These are phyloP conservation scores for Bauhinia variegata DNA, from an alignment of 306 rosid genomes.

Conservation along the genomic window DNA sequence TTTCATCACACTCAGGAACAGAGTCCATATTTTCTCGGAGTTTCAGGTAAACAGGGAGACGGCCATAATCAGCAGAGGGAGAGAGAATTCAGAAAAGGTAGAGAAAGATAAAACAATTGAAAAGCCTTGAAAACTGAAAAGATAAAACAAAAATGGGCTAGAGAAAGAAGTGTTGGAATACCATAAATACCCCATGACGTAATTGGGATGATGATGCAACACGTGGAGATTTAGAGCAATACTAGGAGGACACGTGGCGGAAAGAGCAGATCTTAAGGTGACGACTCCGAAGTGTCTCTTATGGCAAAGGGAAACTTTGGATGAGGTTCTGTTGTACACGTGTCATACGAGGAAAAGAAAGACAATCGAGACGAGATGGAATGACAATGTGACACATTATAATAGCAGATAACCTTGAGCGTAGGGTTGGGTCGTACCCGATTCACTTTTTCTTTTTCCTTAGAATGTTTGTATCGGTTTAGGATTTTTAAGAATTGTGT, in stretches of 20 bases:
- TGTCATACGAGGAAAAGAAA: conserved; percentile 6
- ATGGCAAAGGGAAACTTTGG: not conserved
- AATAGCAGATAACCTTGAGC: not conserved
- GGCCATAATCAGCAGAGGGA: not conserved
- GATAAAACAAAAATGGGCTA: not conserved
- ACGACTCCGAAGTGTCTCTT: conserved; percentile 37
- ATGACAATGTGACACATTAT: conserved; percentile 40
- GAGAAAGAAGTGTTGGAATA: not conserved
- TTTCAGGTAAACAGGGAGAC: not conserved
- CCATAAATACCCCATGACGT: conserved; percentile 31
- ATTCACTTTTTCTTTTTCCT: not conserved
- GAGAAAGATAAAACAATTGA: not conserved
- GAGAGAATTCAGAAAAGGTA: not conserved
- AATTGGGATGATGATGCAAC: conserved; percentile 11
- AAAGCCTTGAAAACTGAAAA: not conserved
- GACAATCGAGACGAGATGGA: conserved; percentile 40
- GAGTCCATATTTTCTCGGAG: conserved; percentile 31
- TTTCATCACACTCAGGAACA: not conserved
- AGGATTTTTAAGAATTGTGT: too few relatives aligned
- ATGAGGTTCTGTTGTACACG: conserved; percentile 42
- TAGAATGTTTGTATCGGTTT: too few relatives aligned
- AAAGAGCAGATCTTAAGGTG: conserved; percentile 34
- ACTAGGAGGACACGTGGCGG: conserved; percentile 39
- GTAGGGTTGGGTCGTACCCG: conserved; percentile 10
- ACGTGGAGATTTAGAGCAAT: conserved; percentile 40